phyloP scores from a whole-genome alignment of 2,329 filamentous ascomycete genomes.

The Diaporthe citrichinensis region DNA sequence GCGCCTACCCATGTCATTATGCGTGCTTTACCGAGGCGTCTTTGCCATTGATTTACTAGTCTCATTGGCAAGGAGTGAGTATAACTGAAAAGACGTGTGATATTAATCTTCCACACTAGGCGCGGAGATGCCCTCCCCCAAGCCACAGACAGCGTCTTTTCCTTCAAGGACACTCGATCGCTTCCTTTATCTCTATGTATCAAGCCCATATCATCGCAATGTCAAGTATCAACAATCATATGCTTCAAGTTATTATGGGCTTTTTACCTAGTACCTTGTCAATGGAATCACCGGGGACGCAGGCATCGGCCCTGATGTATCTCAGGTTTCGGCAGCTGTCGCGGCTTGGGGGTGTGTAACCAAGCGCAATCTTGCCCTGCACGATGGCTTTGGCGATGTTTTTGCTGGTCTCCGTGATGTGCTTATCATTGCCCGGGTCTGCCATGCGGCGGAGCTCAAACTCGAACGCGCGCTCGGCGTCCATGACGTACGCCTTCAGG shows the following conservation, averaged over 20 bases:
- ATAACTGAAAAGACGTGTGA: neutral
- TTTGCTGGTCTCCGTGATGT: neutral
- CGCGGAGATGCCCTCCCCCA: neutral
- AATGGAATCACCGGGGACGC: neutral
- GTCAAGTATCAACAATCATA: neutral
- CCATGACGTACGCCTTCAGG: neutral
- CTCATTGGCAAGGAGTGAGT: neutral
- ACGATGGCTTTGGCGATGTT: neutral
- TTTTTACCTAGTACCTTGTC: neutral
- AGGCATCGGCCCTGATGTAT: neutral
- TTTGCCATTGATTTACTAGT: no score
- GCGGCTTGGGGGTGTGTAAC: neutral
- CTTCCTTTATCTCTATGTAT: neutral
- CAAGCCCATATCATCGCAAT: neutral
- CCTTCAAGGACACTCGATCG: neutral
- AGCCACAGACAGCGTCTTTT: neutral
- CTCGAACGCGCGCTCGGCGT: neutral
- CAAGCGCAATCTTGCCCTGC: fast-evolving
- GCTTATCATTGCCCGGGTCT: neutral
- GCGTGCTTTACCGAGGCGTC: no score
- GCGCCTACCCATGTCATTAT: no score
- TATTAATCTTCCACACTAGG: neutral
- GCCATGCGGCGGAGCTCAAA: neutral
- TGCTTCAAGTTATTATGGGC: no score
- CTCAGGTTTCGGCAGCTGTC: neutral